Evolutionary conservation across 164 flowering plant genomes (phyloP), one percentile per base, ranked within the genome.

Genomic region (Taxillus chinensis): DNA sequence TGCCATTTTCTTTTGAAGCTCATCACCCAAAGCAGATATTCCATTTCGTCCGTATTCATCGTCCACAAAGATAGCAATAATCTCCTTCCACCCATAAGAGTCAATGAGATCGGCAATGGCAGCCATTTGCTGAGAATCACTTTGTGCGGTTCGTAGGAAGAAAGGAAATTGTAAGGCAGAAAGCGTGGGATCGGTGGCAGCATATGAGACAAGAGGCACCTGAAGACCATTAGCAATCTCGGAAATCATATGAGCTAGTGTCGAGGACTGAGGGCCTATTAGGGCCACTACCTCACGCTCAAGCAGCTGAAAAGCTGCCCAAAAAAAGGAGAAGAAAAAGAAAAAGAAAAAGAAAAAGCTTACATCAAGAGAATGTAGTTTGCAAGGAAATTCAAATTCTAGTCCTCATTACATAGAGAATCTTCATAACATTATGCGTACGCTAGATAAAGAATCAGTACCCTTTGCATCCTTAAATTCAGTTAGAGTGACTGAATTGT

Each of bases 261-360:
- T 64, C 12, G 98, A 91, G 10, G 98, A 86, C 55, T 80, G 92
- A 39, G 98, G 98, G 38, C 98, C 98, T 58, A 91, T 75, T 55
- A 85, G 74, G 58, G 92, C 85, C 62, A 84, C 85, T 12, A 80
- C 77, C 16, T 76, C 87, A 61, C 70, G 59, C 73, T 76, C 85
- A 54, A 91, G 72, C 11, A 87, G 64, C 79, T 84, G 83, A 70
- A 91, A 76, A 72, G 84, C 98, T 91, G 83, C 59, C 46, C 2
- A 48, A 14, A 48, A 27, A 27, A 27, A 27, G 27, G n/a, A n/a
- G n/a, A n/a, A n/a, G n/a, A n/a, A 27, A 2, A 27, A 27, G 27
- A 27, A 27, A 62, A 17, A 66, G 43, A 43, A 43, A 6, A 43
- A 27, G 38, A 40, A 48, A 27, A 59, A 11, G 39, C 27, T 41